Percentiles rank a stretch among this genome's conserved stretches.
phyloP scores from a whole-genome alignment of 1,284 basidiomycete genomes.

The Trichosporon coremiiforme region DNA sequence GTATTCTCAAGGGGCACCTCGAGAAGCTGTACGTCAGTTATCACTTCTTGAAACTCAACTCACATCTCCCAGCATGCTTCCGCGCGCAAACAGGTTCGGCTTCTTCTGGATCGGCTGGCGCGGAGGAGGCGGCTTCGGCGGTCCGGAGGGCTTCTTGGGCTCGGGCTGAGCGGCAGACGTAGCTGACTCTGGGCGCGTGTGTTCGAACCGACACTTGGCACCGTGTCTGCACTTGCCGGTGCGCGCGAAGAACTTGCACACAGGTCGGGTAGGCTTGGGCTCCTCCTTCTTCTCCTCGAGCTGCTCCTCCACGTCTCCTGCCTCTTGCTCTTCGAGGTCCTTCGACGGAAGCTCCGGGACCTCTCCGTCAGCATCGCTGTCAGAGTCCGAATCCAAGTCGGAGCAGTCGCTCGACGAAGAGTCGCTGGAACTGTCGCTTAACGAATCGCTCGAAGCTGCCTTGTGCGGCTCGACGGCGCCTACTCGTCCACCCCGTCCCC shows the following conservation, averaged over 20 bases:
- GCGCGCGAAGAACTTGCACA: constrained; percentile 48
- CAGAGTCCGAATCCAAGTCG: constrained; percentile 34
- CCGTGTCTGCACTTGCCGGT: constrained; percentile 48
- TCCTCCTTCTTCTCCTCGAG: constrained; percentile 18
- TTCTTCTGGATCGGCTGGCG: constrained; percentile 63
- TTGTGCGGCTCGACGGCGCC: not conserved
- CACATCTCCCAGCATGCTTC: constrained; percentile 74
- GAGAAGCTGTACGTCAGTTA: constrained; percentile 56
- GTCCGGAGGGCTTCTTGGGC: not conserved
- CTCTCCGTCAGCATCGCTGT: constrained; percentile 18
- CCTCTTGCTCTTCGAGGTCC: not conserved
- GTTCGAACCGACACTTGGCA: constrained; percentile 44
- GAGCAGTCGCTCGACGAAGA: constrained; percentile 25
- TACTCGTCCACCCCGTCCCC: not conserved
- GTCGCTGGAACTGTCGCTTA: constrained; percentile 12
- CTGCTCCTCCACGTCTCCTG: not conserved
- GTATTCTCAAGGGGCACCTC: constrained; percentile 86
- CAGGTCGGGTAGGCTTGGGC: constrained; percentile 5
- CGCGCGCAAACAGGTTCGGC: constrained; percentile 69
- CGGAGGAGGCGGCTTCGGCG: constrained; percentile 36
- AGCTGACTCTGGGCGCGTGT: constrained; percentile 26
- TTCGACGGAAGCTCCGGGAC: not conserved
- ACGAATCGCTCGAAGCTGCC: not conserved
- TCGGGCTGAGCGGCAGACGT: not conserved
- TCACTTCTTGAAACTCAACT: constrained; percentile 40